A percentile compares a stretch with the other conserved stretches of the same genome.
Conservation (phyloP, 1,284 basidiomycete species). For the Cutaneotrichosporon arboriforme region DNA sequence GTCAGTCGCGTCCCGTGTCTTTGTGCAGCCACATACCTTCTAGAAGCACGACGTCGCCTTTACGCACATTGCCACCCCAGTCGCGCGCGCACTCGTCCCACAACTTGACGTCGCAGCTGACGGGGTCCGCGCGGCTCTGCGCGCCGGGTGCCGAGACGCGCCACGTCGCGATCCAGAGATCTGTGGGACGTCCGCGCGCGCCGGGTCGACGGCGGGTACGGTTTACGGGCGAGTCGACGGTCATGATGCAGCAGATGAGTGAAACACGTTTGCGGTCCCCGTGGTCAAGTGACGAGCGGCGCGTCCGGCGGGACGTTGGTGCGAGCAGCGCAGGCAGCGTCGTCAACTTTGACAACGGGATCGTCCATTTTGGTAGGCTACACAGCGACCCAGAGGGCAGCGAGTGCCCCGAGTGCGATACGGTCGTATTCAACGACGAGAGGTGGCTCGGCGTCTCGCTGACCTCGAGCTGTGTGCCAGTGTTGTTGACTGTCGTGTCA, state of each 20-base stretch:
- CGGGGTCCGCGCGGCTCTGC: background rate
- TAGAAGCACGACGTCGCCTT: constrained; percentile 38
- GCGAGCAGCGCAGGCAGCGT: constrained; percentile 18
- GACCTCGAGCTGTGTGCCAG: background rate
- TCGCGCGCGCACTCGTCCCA: constrained; percentile 35
- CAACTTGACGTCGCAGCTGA: constrained; percentile 31
- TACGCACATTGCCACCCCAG: constrained; percentile 27
- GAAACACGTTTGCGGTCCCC: constrained; percentile 10
- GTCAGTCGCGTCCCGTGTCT: background rate
- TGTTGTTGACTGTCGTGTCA: background rate
- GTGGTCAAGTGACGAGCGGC: background rate
- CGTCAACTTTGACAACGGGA: constrained; percentile 29
- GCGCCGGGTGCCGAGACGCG: constrained; percentile 21
- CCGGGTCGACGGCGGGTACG: constrained; percentile 21
- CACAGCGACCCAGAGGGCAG: constrained; percentile 18
- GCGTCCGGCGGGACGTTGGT: too few species aligned
- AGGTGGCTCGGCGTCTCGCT: constrained; percentile 8
- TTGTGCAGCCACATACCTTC: constrained; percentile 32
- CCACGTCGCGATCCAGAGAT: constrained; percentile 37
- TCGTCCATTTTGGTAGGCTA: constrained; percentile 32
- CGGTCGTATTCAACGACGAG: constrained; percentile 32
- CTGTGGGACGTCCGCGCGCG: constrained; percentile 15
- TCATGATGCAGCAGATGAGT: constrained; percentile 34
- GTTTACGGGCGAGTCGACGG: constrained; percentile 19
- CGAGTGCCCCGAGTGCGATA: constrained; percentile 17